Evolutionary conservation across 306 rosid genomes (phyloP).

Genomic region (Malus asiatica): DNA sequence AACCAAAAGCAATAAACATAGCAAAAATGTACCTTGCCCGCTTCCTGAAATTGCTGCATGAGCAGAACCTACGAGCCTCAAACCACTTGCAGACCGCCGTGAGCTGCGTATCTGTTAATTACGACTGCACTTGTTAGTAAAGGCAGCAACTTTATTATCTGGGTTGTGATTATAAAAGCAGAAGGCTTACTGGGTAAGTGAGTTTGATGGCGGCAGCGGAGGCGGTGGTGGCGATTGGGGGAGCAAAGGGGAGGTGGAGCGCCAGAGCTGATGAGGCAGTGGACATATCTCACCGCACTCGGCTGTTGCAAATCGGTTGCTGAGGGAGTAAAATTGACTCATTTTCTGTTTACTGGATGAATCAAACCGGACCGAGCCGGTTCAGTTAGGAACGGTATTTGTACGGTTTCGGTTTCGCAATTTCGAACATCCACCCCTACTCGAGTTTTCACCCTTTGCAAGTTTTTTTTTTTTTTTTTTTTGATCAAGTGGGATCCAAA

Average conservation of each 20-base stretch:
- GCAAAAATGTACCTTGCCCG: conserved; percentile 29
- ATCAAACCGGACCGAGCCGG: neutral
- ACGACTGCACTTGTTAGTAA: neutral
- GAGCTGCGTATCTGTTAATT: conserved; percentile 18
- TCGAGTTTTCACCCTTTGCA: too few species aligned
- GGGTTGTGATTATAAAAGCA: neutral
- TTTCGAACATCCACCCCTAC: neutral
- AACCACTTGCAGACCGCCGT: conserved; percentile 17
- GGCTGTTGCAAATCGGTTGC: neutral
- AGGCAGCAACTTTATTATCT: neutral
- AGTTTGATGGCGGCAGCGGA: conserved; percentile 1
- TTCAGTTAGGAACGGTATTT: neutral
- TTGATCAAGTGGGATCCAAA: too few species aligned
- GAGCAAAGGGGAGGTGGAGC: conserved; percentile 15
- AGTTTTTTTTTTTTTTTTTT: neutral
- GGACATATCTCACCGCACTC: neutral
- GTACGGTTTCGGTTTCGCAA: neutral
- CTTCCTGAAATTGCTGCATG: conserved; percentile 36
- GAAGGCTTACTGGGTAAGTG: conserved; percentile 17
- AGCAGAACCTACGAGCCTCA: conserved; percentile 34
- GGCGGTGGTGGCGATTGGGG: conserved; percentile 12
- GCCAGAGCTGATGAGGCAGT: conserved; percentile 9
- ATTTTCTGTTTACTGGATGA: neutral
- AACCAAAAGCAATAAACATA: neutral
- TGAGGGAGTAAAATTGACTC: neutral